Percentiles rank a stretch among this genome's conserved stretches.
Conservation (phyloP, 2,329 filamentous ascomycete genomes). For the Fusarium pininemorale region DNA sequence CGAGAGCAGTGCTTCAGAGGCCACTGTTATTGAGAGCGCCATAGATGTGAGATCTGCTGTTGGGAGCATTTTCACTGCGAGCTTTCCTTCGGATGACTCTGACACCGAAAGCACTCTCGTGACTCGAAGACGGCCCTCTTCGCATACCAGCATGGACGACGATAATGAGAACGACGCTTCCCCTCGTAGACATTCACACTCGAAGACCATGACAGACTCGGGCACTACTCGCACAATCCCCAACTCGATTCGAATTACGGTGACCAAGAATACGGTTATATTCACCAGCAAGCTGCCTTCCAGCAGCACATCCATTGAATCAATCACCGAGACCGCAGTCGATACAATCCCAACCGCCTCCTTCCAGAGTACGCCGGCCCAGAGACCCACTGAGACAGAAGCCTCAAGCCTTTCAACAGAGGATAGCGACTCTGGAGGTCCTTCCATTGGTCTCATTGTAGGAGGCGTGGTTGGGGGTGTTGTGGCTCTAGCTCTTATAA, state of each 20-base stretch:
- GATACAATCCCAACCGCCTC: conserved; percentile 10
- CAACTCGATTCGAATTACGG: conserved; percentile 47
- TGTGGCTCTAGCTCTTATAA: conserved; percentile 38
- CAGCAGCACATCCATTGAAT: conserved; percentile 5
- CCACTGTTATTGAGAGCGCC: not conserved
- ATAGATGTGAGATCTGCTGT: not conserved
- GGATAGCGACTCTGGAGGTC: not conserved
- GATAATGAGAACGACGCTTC: not conserved
- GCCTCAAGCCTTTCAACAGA: not conserved
- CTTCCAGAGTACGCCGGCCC: conserved; percentile 3
- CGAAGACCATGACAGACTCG: conserved; percentile 48
- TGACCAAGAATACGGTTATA: conserved; percentile 49
- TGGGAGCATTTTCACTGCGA: not conserved
- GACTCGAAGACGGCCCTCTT: not conserved
- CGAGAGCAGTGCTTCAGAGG: not conserved
- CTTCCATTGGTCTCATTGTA: conserved; percentile 46
- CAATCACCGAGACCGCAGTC: conserved; percentile 5
- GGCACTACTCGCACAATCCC: conserved; percentile 50
- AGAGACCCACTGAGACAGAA: conserved; percentile 22
- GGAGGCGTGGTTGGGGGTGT: conserved; percentile 47
- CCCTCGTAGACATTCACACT: not conserved
- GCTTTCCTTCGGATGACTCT: not conserved
- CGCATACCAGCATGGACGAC: not conserved
- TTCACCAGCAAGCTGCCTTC: conserved; percentile 40
- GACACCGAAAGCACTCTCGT: not conserved